phyloP scores from a whole-genome alignment of 1,284 basidiomycete species.

The Ceratobasidium theobromae region DNA sequence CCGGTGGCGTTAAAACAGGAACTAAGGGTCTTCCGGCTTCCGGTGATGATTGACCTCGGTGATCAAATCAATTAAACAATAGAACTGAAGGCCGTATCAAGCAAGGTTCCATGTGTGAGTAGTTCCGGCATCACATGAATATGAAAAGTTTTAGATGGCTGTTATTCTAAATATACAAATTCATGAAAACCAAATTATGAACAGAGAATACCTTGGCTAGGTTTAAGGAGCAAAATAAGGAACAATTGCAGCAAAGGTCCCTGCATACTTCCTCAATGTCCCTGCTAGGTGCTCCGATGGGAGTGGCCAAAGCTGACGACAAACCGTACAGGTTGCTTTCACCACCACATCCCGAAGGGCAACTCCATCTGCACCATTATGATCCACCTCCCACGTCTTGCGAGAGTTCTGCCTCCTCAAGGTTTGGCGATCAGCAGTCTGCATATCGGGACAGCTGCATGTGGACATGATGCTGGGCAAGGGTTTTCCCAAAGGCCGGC shows the following conservation, averaged over 20 bases:
- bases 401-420: neutral
- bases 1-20: no score
- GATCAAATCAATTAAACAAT: no score
- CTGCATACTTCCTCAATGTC: neutral
- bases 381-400: neutral
- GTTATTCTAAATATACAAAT: no score
- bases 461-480: neutral
- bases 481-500: constrained; percentile 14
- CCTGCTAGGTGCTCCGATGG: neutral
- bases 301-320: constrained; percentile 15
- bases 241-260: constrained; percentile 4
- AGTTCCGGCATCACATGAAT: no score
- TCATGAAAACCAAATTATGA: no score
- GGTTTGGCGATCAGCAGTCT: no score
- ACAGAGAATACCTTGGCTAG: no score
- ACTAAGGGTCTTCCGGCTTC: no score
- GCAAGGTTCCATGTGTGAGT: no score
- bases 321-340: neutral
- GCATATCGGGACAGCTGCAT: neutral
- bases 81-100: no score
- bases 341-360: neutral
- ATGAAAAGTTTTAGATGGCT: no score
- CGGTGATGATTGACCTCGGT: no score
- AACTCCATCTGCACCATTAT: neutral
- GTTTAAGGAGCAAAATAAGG: constrained; percentile 20